A percentile compares a stretch with the other conserved stretches of the same genome.
These are phyloP conservation scores for Ordospora pajunii DNA, from an alignment of 371 early-diverging fungal genomes.

Conservation along the genomic window DNA sequence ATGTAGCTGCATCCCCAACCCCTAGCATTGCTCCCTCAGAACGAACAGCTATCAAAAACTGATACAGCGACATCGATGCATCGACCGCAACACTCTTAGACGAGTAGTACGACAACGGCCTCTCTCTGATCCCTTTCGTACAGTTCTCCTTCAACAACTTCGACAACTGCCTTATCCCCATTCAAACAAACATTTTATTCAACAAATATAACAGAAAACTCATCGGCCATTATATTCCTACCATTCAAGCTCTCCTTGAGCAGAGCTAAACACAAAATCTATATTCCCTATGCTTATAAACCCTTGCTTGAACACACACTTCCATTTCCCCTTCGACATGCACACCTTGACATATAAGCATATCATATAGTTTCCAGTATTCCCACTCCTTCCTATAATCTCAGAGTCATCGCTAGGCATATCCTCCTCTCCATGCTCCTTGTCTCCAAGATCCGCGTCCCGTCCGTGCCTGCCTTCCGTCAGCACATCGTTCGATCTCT, in stretches of 20 bases:
- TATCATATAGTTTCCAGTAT: slow-evolving; percentile 53
- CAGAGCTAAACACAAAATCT: slow-evolving; percentile 60
- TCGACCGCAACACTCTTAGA: slow-evolving; percentile 94
- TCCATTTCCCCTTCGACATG: slow-evolving; percentile 59
- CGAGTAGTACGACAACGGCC: slow-evolving; percentile 76
- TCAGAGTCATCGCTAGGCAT: slow-evolving; percentile 10
- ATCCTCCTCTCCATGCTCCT: neutral
- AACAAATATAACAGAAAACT: neutral
- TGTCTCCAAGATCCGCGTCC: neutral
- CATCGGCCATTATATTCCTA: slow-evolving; percentile 31
- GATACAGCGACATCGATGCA: slow-evolving; percentile 92
- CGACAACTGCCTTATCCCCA: slow-evolving; percentile 82
- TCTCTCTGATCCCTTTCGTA: slow-evolving; percentile 69
- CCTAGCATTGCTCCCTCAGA: slow-evolving; percentile 77
- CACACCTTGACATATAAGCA: slow-evolving; percentile 61
- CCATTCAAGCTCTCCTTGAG: slow-evolving; percentile 62
- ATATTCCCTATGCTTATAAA: slow-evolving; percentile 58
- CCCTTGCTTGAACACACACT: slow-evolving; percentile 60
- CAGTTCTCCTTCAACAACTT: slow-evolving; percentile 86
- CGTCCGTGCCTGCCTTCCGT: neutral
- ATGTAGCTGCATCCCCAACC: slow-evolving; percentile 80
- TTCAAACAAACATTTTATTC: slow-evolving; percentile 19
- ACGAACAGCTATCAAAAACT: slow-evolving; percentile 95
- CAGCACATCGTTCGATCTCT: neutral
- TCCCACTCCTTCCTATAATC: slow-evolving; percentile 38